Conservation (phyloP, 345 rosid species). For the Eucalyptus brandiana region DNA sequence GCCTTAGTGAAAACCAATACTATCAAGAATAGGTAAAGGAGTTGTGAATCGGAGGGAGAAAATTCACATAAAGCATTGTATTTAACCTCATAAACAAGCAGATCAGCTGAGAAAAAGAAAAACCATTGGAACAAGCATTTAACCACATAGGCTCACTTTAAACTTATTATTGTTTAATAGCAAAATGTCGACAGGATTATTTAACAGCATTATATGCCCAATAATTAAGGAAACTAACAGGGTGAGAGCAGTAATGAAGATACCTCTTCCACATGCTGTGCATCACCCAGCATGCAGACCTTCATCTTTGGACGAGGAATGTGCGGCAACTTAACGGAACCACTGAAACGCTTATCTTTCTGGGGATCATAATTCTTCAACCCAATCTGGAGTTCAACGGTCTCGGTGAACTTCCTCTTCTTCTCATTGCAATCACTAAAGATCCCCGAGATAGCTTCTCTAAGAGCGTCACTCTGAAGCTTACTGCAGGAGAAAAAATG, state of each 20-base stretch:
- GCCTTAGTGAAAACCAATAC: neutral
- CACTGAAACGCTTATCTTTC: slow-evolving; percentile 92
- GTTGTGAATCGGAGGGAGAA: neutral
- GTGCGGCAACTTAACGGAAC: slow-evolving; percentile 85
- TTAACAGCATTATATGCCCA: neutral
- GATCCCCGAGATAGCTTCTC: slow-evolving; percentile 69
- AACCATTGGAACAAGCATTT: neutral
- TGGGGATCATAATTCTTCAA: slow-evolving; percentile 93
- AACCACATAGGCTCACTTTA: neutral
- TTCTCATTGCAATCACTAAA: slow-evolving; percentile 43
- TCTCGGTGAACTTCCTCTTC: slow-evolving; percentile 72
- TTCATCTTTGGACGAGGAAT: slow-evolving; percentile 93
- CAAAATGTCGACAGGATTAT: neutral
- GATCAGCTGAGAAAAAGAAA: neutral
- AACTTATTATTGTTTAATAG: neutral
- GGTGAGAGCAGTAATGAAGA: neutral
- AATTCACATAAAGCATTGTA: neutral
- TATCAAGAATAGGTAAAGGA: neutral
- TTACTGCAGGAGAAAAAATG: slow-evolving; percentile 36
- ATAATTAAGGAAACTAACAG: neutral
- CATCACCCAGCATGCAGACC: slow-evolving; percentile 96
- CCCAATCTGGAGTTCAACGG: slow-evolving; percentile 91
- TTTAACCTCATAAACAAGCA: neutral
- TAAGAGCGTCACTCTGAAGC: slow-evolving; percentile 79
- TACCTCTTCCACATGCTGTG: slow-evolving; percentile 93